Percentiles rank a stretch among this genome's conserved stretches.
These are phyloP conservation scores for Paramecium pentaurelia DNA, from an alignment of 73 alveolate species.

Conservation along the genomic window DNA sequence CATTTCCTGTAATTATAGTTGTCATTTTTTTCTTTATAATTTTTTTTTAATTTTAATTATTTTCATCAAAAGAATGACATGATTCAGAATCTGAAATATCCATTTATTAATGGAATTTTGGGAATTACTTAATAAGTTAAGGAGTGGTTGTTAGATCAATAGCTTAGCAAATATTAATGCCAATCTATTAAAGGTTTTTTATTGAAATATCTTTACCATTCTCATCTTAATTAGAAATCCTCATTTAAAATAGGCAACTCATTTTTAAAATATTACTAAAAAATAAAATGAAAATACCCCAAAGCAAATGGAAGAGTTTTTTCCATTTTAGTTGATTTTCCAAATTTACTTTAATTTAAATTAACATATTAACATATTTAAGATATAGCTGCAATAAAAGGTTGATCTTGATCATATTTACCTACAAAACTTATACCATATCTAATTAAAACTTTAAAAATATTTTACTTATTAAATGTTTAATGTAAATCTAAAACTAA, in stretches of 20 bases:
- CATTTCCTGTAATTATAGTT: neutral
- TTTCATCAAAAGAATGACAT: neutral
- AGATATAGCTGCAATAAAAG: neutral
- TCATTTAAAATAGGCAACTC: neutral
- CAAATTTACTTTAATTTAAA: neutral
- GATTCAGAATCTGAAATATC: neutral
- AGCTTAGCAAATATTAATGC: neutral
- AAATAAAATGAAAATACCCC: neutral
- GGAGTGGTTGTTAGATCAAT: neutral
- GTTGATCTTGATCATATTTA: neutral
- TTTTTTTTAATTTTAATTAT: neutral
- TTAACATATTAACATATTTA: neutral
- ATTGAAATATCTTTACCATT: neutral
- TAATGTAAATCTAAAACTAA: conserved; percentile 42
- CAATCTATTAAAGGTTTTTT: neutral
- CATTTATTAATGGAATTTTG: neutral
- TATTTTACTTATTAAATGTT: conserved; percentile 4
- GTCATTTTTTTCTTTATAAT: neutral
- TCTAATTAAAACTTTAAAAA: neutral
- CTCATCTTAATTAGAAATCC: neutral
- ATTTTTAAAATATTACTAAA: neutral
- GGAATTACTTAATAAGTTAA: neutral
- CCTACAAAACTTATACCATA: neutral
- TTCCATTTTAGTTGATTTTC: neutral
- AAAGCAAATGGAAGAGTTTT: neutral